These are phyloP conservation scores for Sugiyamaella novakii DNA, from an alignment of 1,139 yeast genomes.

Conservation along the genomic window DNA sequence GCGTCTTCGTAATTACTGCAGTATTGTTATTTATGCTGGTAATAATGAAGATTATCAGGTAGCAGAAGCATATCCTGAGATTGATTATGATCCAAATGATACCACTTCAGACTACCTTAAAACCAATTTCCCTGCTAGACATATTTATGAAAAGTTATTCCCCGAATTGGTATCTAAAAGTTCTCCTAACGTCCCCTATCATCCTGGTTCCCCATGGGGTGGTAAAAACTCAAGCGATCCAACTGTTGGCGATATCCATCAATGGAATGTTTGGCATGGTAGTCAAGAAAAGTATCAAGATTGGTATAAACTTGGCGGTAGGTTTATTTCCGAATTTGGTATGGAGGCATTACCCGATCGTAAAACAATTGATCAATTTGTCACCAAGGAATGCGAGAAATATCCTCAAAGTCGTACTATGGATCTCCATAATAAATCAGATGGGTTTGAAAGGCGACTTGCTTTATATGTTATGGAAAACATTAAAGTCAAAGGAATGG, in stretches of 20 bases:
- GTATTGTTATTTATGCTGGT: conserved; percentile 29
- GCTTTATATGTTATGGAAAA: conserved; percentile 52
- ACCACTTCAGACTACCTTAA: conserved; percentile 40
- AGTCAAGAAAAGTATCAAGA: conserved; percentile 50
- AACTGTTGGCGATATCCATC: conserved; percentile 51
- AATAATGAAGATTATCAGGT: conserved; percentile 54
- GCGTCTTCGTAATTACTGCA: conserved; percentile 44
- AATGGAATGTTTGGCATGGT: conserved; percentile 58
- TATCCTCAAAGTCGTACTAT: conserved; percentile 47
- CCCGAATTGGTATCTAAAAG: conserved; percentile 41
- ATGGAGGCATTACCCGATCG: conserved; percentile 49
- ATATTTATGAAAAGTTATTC: conserved; percentile 45
- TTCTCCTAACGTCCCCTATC: conserved; percentile 44
- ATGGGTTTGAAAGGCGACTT: conserved; percentile 50
- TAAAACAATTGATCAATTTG: conserved; percentile 41
- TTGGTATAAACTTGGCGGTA: conserved; percentile 49
- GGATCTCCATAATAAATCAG: conserved; percentile 48
- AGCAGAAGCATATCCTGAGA: conserved; percentile 43
- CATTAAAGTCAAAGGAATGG: conserved; percentile 41
- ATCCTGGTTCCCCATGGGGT: conserved; percentile 51
- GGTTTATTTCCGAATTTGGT: conserved; percentile 54
- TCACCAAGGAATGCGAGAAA: conserved; percentile 42
- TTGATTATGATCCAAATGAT: conserved; percentile 43
- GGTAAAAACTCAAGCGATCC: conserved; percentile 44
- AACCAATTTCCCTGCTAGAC: conserved; percentile 49